These are phyloP conservation scores for Sistotremastrum niveocremeum DNA, from an alignment of 768 basidiomycete genomes.

Conservation along the genomic window DNA sequence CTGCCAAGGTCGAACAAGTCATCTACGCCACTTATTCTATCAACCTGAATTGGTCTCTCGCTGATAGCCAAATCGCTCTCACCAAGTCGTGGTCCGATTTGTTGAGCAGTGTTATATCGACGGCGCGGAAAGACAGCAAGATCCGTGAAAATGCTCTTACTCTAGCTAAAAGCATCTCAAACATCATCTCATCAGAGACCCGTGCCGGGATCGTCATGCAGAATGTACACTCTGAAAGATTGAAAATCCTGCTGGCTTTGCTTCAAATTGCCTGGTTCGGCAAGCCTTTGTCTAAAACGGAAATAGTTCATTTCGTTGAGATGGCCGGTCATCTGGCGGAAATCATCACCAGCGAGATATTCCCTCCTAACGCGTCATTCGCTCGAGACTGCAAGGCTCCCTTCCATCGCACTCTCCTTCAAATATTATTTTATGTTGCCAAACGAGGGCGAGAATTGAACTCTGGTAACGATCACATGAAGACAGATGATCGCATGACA, in stretches of 20 bases:
- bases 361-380: slow-evolving; percentile 61
- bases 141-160: slow-evolving; percentile 43
- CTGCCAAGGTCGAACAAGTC: slow-evolving; percentile 43
- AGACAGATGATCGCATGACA: slow-evolving; percentile 46
- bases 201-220: slow-evolving; percentile 78
- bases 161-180: slow-evolving; percentile 51
- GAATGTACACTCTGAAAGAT: slow-evolving; percentile 59
- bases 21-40: slow-evolving; percentile 30
- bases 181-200: slow-evolving; percentile 49
- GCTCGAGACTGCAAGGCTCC: slow-evolving; percentile 46
- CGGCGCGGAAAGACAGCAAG: slow-evolving; percentile 45
- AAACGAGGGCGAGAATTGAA: slow-evolving; percentile 44
- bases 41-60: slow-evolving; percentile 78
- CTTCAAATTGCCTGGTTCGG: slow-evolving; percentile 76
- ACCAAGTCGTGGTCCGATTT: slow-evolving; percentile 70
- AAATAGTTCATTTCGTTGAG: slow-evolving; percentile 45
- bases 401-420: slow-evolving; percentile 71
- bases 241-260: slow-evolving; percentile 60
- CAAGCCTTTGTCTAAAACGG: slow-evolving; percentile 35
- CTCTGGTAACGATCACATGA: slow-evolving; percentile 34
- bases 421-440: slow-evolving; percentile 67
- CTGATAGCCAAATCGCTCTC: slow-evolving; percentile 63
- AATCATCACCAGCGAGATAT: slow-evolving; percentile 60
- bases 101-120: slow-evolving; percentile 48
- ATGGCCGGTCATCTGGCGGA: slow-evolving; percentile 47